Conservation (phyloP, 768 basidiomycete species). For the Mycena rebaudengoi region DNA sequence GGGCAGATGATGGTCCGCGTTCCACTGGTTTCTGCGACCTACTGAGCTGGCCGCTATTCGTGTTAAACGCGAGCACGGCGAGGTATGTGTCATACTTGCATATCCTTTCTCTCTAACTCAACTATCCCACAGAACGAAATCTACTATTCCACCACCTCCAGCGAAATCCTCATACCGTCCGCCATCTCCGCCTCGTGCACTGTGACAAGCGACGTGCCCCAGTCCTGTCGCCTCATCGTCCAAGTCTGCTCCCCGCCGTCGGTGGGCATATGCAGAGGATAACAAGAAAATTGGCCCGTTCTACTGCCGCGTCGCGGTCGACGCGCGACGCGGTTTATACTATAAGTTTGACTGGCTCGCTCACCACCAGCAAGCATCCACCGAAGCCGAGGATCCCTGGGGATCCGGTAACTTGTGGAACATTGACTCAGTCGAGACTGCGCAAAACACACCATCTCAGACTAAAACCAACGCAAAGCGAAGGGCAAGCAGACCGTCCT, state of each 20-base stretch:
- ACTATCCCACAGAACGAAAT: constrained; percentile 72
- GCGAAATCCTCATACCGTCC: constrained; percentile 58
- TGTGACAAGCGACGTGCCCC: constrained; percentile 45
- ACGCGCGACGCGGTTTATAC: constrained; percentile 67
- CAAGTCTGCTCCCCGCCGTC: constrained; percentile 17
- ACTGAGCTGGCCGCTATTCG: constrained; percentile 67
- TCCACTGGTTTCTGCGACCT: constrained; percentile 82
- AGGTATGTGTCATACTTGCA: constrained; percentile 51
- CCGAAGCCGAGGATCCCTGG: constrained; percentile 37
- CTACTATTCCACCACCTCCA: constrained; percentile 66
- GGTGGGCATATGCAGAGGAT: constrained; percentile 34
- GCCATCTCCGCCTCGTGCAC: constrained; percentile 61
- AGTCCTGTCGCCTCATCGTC: constrained; percentile 1
- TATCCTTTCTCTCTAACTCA: background rate
- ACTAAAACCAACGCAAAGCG: constrained; percentile 21
- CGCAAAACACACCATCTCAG: constrained; percentile 4
- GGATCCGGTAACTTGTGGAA: constrained; percentile 58
- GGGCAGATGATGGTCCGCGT: constrained; percentile 64
- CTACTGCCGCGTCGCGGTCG: constrained; percentile 66
- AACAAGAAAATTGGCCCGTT: constrained; percentile 46
- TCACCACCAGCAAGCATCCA: constrained; percentile 53
- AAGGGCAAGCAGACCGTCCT: no score
- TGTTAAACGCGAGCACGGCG: constrained; percentile 64
- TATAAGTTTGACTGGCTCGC: constrained; percentile 68
- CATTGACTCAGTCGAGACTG: constrained; percentile 40